Evolutionary conservation across 768 basidiomycete genomes (phyloP).

Genomic region (Amanita inopinata): DNA sequence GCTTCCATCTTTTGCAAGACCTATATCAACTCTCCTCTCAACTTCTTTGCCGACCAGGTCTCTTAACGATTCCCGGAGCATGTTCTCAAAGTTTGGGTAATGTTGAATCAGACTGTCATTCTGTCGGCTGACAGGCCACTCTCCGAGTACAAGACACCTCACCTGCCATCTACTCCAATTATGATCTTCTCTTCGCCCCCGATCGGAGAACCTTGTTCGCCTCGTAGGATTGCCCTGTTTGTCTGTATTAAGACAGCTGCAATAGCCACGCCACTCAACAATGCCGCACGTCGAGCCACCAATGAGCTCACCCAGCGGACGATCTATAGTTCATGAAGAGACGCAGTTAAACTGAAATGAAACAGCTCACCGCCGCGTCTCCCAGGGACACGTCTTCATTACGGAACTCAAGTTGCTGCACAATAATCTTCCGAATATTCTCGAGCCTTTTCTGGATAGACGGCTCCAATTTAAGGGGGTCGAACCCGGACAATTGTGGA

Average conservation of each 20-base stretch:
- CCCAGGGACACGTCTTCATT: slow-evolving; percentile 43
- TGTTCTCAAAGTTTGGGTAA: slow-evolving; percentile 78
- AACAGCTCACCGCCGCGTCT: slow-evolving; percentile 43
- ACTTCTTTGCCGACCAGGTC: slow-evolving; percentile 70
- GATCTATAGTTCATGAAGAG: slow-evolving; percentile 36
- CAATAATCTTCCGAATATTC: slow-evolving; percentile 50
- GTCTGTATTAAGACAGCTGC: slow-evolving; percentile 84
- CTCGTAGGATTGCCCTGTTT: slow-evolving; percentile 45
- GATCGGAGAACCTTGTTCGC: slow-evolving; percentile 23
- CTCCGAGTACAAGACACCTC: slow-evolving; percentile 13
- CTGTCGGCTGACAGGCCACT: background rate
- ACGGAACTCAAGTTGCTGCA: slow-evolving; percentile 50
- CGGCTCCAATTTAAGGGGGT: slow-evolving; percentile 24
- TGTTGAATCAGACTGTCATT: slow-evolving; percentile 74
- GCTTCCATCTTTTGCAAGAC: slow-evolving; percentile 94
- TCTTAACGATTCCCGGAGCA: slow-evolving; percentile 66
- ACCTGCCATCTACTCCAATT: slow-evolving; percentile 94
- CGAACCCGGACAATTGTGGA: slow-evolving; percentile 24
- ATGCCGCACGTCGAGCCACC: slow-evolving; percentile 75
- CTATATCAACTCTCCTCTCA: slow-evolving; percentile 75
- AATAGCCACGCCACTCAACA: slow-evolving; percentile 78
- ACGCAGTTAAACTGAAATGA: background rate
- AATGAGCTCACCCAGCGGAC: slow-evolving; percentile 73
- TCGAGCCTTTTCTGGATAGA: slow-evolving; percentile 32
- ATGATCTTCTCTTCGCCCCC: slow-evolving; percentile 42